phyloP scores from a whole-genome alignment of 345 rosid species.

The Dipteronia dyeriana region DNA sequence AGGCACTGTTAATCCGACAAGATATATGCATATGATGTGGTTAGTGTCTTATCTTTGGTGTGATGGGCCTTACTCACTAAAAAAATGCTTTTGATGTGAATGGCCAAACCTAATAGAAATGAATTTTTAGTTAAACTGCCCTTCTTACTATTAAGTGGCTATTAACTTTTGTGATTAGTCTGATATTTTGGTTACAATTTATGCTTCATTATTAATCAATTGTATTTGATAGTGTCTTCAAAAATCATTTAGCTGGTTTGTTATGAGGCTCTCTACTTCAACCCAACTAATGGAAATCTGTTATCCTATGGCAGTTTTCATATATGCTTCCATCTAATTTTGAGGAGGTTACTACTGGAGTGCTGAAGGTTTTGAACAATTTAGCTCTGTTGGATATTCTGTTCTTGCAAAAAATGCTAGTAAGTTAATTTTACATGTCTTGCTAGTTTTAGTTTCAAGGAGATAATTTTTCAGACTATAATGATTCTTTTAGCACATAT shows the following conservation, averaged over 20 bases:
- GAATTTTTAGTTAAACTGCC: background rate
- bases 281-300: background rate
- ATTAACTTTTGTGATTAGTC: background rate
- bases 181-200: background rate
- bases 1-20: background rate
- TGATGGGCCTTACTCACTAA: background rate
- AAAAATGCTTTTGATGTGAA: background rate
- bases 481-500: background rate
- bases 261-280: background rate
- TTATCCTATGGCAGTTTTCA: slow-evolving; percentile 47
- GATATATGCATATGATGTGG: background rate
- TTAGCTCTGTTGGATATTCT: slow-evolving; percentile 64
- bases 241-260: background rate
- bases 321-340: slow-evolving; percentile 70
- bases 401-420: slow-evolving; percentile 68
- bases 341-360: slow-evolving; percentile 79
- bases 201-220: background rate
- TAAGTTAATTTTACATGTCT: slow-evolving; percentile 30
- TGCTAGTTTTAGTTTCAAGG: background rate
- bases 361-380: slow-evolving; percentile 70
- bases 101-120: background rate
- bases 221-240: background rate
- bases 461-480: slow-evolving; percentile 8
- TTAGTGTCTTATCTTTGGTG: background rate
- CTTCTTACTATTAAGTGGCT: background rate